Conservation (phyloP, 495 filamentous ascomycete genomes). For the Cercophora samala region DNA sequence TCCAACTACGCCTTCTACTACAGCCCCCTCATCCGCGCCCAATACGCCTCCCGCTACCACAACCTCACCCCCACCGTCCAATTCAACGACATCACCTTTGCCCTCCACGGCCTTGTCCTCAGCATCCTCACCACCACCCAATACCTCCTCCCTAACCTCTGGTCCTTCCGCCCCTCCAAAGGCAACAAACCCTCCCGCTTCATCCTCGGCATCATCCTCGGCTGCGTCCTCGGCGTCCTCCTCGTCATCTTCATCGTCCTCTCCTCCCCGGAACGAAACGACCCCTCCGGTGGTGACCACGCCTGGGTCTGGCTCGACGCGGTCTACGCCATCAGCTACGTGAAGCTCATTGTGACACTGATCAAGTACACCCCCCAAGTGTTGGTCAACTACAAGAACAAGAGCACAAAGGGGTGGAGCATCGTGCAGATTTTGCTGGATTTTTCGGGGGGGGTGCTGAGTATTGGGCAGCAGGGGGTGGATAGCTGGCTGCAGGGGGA, state of each 20-base stretch:
- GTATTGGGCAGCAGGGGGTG: slow-evolving; percentile 73
- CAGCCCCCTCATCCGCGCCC: slow-evolving; percentile 67
- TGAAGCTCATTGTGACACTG: slow-evolving; percentile 84
- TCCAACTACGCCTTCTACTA: slow-evolving; percentile 73
- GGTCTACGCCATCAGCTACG: slow-evolving; percentile 75
- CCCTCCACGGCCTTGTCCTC: slow-evolving; percentile 68
- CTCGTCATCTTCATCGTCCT: slow-evolving; percentile 56
- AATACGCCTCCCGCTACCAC: slow-evolving; percentile 80
- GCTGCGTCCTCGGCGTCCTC: slow-evolving; percentile 57
- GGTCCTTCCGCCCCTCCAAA: slow-evolving; percentile 66
- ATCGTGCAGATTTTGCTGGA: slow-evolving; percentile 86
- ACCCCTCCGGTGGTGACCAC: slow-evolving; percentile 12
- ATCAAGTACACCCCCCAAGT: slow-evolving; percentile 93
- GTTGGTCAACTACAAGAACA: slow-evolving; percentile 72
- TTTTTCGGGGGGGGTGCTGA: slow-evolving; percentile 74
- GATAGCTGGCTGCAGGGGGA: slow-evolving; percentile 81
- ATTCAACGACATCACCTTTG: slow-evolving; percentile 87
- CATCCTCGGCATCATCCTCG: slow-evolving; percentile 64
- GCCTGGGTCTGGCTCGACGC: slow-evolving; percentile 48
- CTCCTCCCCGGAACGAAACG: slow-evolving; percentile 51
- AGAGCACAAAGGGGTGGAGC: slow-evolving; percentile 83
- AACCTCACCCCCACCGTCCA: slow-evolving; percentile 76
- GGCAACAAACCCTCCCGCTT: slow-evolving; percentile 56
- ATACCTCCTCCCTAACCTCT: slow-evolving; percentile 64
- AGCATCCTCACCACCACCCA: slow-evolving; percentile 67